Evolutionary conservation across 2,329 filamentous ascomycete species (phyloP), one percentile per base, ranked within the genome.

Genomic region (Neofusicoccum cordaticola): DNA sequence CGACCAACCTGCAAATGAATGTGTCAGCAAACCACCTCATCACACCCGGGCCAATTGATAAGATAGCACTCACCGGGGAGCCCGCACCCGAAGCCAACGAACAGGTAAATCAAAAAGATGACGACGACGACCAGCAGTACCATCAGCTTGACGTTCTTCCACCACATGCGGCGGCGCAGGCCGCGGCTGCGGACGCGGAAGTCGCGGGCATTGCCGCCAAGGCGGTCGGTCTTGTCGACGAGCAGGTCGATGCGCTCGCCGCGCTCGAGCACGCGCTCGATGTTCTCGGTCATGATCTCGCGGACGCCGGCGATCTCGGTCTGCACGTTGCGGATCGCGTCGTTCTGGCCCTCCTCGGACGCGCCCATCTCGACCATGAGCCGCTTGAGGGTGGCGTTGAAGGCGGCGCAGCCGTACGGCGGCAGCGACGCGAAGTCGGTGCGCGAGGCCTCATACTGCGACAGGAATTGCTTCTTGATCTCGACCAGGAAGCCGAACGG

Each of bases 61-160:
- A 12, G 45, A 17, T 2, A 17, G 15, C 8, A 73, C 77, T 75
- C 68, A 80, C 81, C 86, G 62, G 89, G 89, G 67, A 92, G 73
- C 6, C 89, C 89, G 74, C 89, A 92, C 4, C 87, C 89, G 77
- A 91, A 88, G 0, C 89, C 89, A 22, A 91, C 84, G 69, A 91
- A 87, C 12, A 92, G 72, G 74, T 91, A 92, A 3, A 91, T 72
- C 77, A 91, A 78, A 72, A 91, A 91, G 8, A 91, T 76, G 31
- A 95, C 79, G 1, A 93, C 92, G 50, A 97, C 73, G 3, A 79
- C 83, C 67, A 93, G 74, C 70, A 99, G 78, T 6, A 86, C 89
- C 93, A 98, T 97, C 70, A 99, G 80, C 82, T 96, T 96, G 51
- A 96, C 86, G 77, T 99, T 98, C 88, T 98, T 98, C 94, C 94